A percentile compares a stretch with the other conserved stretches of the same genome.
Conservation (phyloP, 2,329 filamentous ascomycete genomes). For the Blumeria graminis region DNA sequence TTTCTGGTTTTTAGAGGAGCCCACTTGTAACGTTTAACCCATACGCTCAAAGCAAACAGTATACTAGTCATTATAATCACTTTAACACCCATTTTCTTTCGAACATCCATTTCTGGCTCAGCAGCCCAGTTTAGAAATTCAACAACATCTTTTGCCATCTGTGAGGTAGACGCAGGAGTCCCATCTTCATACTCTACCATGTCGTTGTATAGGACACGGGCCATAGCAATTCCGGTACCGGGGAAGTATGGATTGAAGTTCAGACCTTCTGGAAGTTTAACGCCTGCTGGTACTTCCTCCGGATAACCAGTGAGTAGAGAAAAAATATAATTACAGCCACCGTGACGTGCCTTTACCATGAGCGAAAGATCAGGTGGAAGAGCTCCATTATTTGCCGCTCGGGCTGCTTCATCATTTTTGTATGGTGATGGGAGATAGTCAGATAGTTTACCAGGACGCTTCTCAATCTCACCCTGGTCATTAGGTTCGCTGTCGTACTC, state of each 20-base stretch:
- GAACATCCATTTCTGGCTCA: conserved; percentile 96
- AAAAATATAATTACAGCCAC: conserved; percentile 98
- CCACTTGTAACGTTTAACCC: conserved; percentile 99
- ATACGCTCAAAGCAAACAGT: conserved; percentile 71
- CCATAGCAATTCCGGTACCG: conserved; percentile 96
- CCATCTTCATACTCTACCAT: conserved; percentile 95
- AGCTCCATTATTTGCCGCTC: conserved; percentile 94
- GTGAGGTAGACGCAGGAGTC: conserved; percentile 79
- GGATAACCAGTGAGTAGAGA: conserved; percentile 89
- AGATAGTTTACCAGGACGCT: conserved; percentile 93
- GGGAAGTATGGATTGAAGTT: conserved; percentile 99
- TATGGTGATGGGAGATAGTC: conserved; percentile 90
- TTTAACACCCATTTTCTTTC: conserved; percentile 99
- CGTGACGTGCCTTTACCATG: conserved; percentile 94
- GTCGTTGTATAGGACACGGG: conserved; percentile 90
- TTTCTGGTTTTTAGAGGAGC: conserved; percentile 86
- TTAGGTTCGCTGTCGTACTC: conserved; percentile 98
- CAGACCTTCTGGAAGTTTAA: conserved; percentile 61
- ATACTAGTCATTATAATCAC: conserved; percentile 57
- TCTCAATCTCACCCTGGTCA: conserved; percentile 92
- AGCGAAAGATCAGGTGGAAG: conserved; percentile 91
- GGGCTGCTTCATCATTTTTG: conserved; percentile 97
- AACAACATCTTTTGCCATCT: conserved; percentile 98
- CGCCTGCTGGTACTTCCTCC: conserved; percentile 82
- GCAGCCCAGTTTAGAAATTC: conserved; percentile 99